Base-by-base conservation (phyloP, 2,329 filamentous ascomycete genomes). In the Colletotrichum nymphaeae region DNA sequence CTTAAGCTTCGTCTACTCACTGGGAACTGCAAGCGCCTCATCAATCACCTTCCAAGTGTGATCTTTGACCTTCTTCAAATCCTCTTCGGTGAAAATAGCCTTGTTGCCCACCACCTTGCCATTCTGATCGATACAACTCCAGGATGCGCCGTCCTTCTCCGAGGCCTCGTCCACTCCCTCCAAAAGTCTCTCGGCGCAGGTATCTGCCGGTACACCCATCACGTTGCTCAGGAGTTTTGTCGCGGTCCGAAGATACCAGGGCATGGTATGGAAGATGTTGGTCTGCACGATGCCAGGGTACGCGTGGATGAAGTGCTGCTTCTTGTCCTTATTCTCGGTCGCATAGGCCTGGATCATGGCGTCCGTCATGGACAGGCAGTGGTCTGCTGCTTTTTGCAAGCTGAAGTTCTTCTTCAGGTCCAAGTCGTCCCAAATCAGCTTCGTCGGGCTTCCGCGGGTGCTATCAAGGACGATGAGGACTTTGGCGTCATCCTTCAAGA, bases 321-420 rank as follows among this genome's bases (percentile, higher is more conserved):
- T 75, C 5, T 19, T 37, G 16, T 74, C 76, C 9, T 81, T 55
- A 37, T 80, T 77, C 35, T 81, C 71, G 1, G 77, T 75, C 0
- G 83, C 81, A 5, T 79, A 78, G 8, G 74, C 72, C 71, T 84
- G 83, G 7, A 84, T 69, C 76, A 85, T 82, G 11, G 77, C 80
- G 30, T 85, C 80, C 2, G 76, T 85, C 83, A 86, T 86, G 0
- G 81, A 75, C 0, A 81, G 76, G 9, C 83, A 83, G 64, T 86
- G 84, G 12, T 77, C 52, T 0, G 80, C 83, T 5, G 82, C 83
- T 16, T 76, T 83, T 0, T 62, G 60, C 0, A 85, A 68, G 46
- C 75, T 79, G 66, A 80, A 86, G 37, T 75, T 78, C 3, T 67
- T 75, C 68, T 83, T 81, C 0, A 87, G 79, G 65, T 82, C 83